Conservation (phyloP, 495 filamentous ascomycete species). For the Penicillium mononematosum region DNA sequence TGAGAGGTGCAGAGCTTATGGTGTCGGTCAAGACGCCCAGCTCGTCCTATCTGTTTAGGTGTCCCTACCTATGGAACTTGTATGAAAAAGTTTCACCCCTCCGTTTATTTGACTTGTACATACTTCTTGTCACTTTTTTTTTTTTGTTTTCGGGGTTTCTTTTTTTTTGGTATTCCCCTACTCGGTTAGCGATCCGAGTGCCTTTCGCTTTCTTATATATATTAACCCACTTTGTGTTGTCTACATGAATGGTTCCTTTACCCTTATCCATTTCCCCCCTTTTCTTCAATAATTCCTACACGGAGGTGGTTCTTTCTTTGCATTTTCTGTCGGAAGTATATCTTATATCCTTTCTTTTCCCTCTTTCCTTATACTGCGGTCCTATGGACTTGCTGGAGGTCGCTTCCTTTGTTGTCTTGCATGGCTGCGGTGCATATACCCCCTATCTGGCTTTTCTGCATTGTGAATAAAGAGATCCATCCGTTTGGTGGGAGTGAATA, state of each 20-base stretch:
- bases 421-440: conserved; percentile 44
- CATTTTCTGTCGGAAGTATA: conserved; percentile 22
- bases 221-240: conserved; percentile 26
- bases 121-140: conserved; percentile 29
- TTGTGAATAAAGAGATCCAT: conserved; percentile 30
- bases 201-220: conserved; percentile 29
- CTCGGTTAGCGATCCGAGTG: conserved; percentile 23
- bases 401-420: conserved; percentile 35
- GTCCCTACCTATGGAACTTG: conserved; percentile 16
- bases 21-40: conserved; percentile 57
- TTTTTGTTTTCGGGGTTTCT: conserved; percentile 1
- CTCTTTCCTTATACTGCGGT: background rate
- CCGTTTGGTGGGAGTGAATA: conserved; percentile 14
- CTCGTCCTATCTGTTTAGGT: conserved; percentile 78
- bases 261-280: conserved; percentile 19
- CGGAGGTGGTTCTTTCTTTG: conserved; percentile 26
- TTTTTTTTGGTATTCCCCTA: conserved; percentile 4
- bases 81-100: conserved; percentile 21
- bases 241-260: conserved; percentile 20
- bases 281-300: conserved; percentile 21
- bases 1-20: conserved; percentile 66
- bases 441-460: conserved; percentile 38
- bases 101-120: conserved; percentile 34
- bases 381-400: conserved; percentile 18
- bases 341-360: conserved; percentile 13